phyloP scores from a whole-genome alignment of 139 green algal genomes.

The Microglena sp. region DNA sequence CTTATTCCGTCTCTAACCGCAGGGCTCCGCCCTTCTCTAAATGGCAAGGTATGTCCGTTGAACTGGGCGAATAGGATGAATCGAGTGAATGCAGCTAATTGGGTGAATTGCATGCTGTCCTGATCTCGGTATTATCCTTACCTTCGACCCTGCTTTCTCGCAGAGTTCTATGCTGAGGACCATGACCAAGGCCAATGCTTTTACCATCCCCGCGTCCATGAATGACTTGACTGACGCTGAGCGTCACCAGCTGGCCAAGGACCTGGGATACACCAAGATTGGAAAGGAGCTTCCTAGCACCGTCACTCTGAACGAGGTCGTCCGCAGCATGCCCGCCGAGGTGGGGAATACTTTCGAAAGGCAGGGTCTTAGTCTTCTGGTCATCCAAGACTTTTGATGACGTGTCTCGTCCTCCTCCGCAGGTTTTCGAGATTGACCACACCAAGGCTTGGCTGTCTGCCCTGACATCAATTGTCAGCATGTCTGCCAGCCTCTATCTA shows the following conservation, averaged over 20 bases:
- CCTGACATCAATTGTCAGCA: constrained; percentile 43
- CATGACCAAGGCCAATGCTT: too few species aligned
- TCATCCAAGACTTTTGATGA: background rate
- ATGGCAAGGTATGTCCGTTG: too few species aligned
- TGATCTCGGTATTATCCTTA: too few species aligned
- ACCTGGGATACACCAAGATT: constrained; percentile 76
- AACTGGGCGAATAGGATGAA: too few species aligned
- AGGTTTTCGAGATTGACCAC: constrained; percentile 80
- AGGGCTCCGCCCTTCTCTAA: too few species aligned
- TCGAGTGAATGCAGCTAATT: too few species aligned
- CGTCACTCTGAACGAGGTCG: constrained; percentile 72
- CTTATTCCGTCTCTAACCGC: too few species aligned
- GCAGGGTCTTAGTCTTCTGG: background rate
- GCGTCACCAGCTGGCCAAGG: constrained; percentile 18
- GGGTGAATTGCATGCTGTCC: too few species aligned
- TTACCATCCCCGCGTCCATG: constrained; percentile 5
- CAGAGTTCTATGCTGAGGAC: too few species aligned
- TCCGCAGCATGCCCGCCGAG: constrained; percentile 69
- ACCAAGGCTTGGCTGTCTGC: constrained; percentile 66
- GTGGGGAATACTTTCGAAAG: constrained; percentile 29
- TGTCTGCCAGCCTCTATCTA: constrained; percentile 57
- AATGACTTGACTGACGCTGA: constrained; percentile 25
- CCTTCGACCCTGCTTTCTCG: too few species aligned
- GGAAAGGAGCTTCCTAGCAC: constrained; percentile 71
- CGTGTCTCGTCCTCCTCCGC: background rate